Evolutionary conservation across 1,139 yeast genomes (phyloP).

Genomic region (Suzukiozyma palmioleophila): DNA sequence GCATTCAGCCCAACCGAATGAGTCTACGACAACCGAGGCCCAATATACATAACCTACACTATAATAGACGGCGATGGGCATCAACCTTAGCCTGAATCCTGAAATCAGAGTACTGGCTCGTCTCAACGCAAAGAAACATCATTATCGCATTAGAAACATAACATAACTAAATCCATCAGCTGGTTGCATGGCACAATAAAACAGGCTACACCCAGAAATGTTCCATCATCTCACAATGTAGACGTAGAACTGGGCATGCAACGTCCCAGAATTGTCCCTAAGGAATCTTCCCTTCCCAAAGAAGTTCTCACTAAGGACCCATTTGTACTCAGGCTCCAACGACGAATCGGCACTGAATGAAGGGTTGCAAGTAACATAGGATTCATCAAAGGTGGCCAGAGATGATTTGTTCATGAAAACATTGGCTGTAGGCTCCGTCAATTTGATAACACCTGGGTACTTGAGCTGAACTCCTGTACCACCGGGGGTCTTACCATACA

Average conservation of each 20-base stretch:
- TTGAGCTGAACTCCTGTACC: constrained; percentile 36
- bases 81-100: too few relatives aligned
- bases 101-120: neutral
- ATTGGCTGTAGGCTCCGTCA: constrained; percentile 26
- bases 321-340: constrained; percentile 38
- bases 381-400: constrained; percentile 36
- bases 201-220: too few relatives aligned
- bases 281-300: constrained; percentile 53
- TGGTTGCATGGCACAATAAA: too few relatives aligned
- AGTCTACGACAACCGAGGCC: too few relatives aligned
- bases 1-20: too few relatives aligned
- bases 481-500: constrained; percentile 40
- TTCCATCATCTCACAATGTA: constrained; percentile 26
- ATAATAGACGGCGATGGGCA: too few relatives aligned
- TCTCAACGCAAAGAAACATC: too few relatives aligned
- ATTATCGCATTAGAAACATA: too few relatives aligned
- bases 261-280: constrained; percentile 35
- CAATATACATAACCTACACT: too few relatives aligned
- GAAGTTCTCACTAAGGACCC: constrained; percentile 44
- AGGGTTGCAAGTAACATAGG: constrained; percentile 46
- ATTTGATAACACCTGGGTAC: constrained; percentile 44
- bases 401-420: constrained; percentile 27
- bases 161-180: too few relatives aligned
- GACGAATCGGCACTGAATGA: constrained; percentile 32
- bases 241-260: constrained; percentile 49